Evolutionary conservation across 768 basidiomycete species (phyloP).

Genomic region (Lactarius psammicola): DNA sequence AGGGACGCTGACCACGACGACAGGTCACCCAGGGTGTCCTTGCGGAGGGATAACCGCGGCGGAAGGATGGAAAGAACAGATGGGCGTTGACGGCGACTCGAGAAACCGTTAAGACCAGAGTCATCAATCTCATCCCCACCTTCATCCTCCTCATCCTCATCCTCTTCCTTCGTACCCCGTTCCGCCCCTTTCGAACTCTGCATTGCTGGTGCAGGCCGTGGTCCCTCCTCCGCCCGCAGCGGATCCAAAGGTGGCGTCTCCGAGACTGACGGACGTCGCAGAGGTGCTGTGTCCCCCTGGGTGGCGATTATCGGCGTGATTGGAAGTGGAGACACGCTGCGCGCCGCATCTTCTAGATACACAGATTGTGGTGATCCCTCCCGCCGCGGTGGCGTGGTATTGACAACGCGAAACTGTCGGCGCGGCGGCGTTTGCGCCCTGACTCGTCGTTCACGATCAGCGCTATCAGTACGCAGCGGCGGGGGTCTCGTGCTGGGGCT

Average conservation of each 20-base stretch:
- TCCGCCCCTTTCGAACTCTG: no score
- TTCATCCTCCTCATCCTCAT: background rate
- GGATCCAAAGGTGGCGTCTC: background rate
- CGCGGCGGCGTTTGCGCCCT: constrained; percentile 12
- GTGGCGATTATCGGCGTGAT: constrained; percentile 4
- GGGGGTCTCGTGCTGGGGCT: background rate
- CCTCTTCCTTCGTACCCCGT: background rate
- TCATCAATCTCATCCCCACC: background rate
- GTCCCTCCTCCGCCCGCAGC: background rate
- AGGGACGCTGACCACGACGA: constrained; percentile 29
- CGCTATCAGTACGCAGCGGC: background rate
- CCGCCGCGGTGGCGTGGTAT: background rate
- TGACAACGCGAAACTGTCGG: constrained; percentile 25
- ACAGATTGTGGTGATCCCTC: constrained; percentile 21
- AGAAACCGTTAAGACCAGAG: background rate
- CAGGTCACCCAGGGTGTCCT: constrained; percentile 26
- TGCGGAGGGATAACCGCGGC: constrained; percentile 28
- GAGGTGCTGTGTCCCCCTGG: background rate
- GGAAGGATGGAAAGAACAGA: constrained; percentile 25
- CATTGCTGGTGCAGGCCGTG: background rate
- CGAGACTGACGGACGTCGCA: background rate
- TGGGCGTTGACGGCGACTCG: constrained; percentile 2
- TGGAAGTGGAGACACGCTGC: constrained; percentile 12
- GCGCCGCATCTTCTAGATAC: constrained; percentile 8
- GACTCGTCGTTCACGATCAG: constrained; percentile 6